Evolutionary conservation across 495 filamentous ascomycete genomes (phyloP).

Genomic region (Lepraria neglecta): DNA sequence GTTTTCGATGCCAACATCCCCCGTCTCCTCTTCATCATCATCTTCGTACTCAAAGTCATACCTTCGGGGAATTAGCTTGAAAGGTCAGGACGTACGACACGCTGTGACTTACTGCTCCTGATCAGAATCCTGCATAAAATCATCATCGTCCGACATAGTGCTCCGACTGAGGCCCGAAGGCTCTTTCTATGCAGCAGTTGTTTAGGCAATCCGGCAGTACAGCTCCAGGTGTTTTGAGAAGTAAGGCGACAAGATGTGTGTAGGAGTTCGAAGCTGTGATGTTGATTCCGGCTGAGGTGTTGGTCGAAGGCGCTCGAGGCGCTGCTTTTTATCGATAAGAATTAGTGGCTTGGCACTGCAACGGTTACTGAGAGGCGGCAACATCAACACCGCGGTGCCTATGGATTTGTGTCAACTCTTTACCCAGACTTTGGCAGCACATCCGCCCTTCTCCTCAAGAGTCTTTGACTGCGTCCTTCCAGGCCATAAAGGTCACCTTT

Average conservation of each 20-base stretch:
- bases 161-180: slow-evolving; percentile 23
- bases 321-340: background rate
- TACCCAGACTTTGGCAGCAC: no score
- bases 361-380: background rate
- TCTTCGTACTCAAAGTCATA: slow-evolving; percentile 98
- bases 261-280: no score
- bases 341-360: slow-evolving; percentile 13
- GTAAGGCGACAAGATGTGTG: no score
- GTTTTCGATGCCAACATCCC: slow-evolving; percentile 94
- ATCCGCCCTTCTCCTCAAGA: background rate
- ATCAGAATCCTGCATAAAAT: slow-evolving; percentile 98
- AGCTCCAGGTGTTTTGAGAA: background rate
- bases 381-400: no score
- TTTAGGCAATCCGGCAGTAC: background rate
- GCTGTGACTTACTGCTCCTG: slow-evolving; percentile 59
- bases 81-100: background rate
- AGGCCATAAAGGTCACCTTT: background rate
- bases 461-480: background rate
- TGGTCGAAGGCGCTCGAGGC: background rate
- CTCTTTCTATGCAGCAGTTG: background rate
- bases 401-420: no score
- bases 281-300: background rate
- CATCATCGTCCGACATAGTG: slow-evolving; percentile 93
- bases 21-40: slow-evolving; percentile 78
- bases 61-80: slow-evolving; percentile 37